Evolutionary conservation across 306 rosid species (phyloP), one percentile per base, ranked within the genome.

Genomic region (Gynostemma pentaphyllum): DNA sequence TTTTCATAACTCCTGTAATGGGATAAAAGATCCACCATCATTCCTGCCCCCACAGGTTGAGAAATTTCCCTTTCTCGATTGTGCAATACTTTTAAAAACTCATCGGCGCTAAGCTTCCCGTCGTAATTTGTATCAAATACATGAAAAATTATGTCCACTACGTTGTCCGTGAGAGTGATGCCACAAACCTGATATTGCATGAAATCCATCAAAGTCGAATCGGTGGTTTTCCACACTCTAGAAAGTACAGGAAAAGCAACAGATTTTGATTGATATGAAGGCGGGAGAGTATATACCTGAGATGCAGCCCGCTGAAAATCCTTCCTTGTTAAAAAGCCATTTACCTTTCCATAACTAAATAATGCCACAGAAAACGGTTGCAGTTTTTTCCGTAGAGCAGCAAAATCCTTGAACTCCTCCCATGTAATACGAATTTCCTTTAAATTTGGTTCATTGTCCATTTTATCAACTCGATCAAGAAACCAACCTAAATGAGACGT

Each of bases 301-400:
- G 75, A 79, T n/a, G 94, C 95, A 60, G 99, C 99, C 69, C 95
- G 75, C 56, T 76, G 88, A 70, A 92, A 86, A 77, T 92, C 96
- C 29, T 76, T 73, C 69, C 49, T 81, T 2, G 88, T 79, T 71
- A 92, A 77, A 64, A 71, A 62, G 54, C 95, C 94, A 66, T 86
- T 82, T 52, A 82, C 90, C 79, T 88, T 66, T 49, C 96, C 96
- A 49, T 66, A 88, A 79, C 95, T 86, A 75, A 88, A 82, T 62
- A 92, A 74, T 51, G 99, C 99, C 72, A 86, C 68, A 62, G 95
- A 82, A 45, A 92, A 78, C 16, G 99, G 88, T 67, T 74, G 73
- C 70, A 92, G 36, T 36, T 82, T 76, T 57, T 68, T 84, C 16
- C 96, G 85, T 67, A 88, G 78, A 73, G 78, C 85, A 0, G 92